phyloP scores from a whole-genome alignment of 2,329 filamentous ascomycete species.

The Penicillium sp. region DNA sequence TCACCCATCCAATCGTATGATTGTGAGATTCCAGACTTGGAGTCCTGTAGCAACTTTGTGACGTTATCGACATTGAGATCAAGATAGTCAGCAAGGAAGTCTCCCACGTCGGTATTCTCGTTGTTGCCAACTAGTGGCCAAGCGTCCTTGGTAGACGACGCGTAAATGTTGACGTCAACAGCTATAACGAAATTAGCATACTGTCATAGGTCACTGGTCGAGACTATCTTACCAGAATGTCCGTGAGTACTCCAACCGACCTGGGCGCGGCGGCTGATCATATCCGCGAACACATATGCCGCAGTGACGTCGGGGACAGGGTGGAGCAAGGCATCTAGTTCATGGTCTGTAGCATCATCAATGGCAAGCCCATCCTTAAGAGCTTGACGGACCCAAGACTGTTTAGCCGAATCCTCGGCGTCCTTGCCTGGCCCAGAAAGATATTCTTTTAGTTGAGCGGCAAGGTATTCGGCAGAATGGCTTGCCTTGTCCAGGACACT shows the following conservation, averaged over 20 bases:
- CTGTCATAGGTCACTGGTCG: not conserved
- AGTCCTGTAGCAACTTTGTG: conserved; percentile 66
- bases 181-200: conserved; percentile 47
- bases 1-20: conserved; percentile 43
- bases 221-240: conserved; percentile 58
- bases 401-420: conserved; percentile 49
- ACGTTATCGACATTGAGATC: conserved; percentile 75
- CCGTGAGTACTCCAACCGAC: conserved; percentile 94
- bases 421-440: conserved; percentile 46
- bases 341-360: conserved; percentile 66
- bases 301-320: conserved; percentile 55
- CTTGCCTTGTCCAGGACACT: conserved; percentile 77
- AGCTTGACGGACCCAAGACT: conserved; percentile 64
- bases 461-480: conserved; percentile 69
- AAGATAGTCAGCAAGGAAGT: conserved; percentile 77
- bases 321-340: conserved; percentile 66
- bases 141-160: conserved; percentile 65
- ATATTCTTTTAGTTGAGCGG: conserved; percentile 61
- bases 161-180: conserved; percentile 96
- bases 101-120: conserved; percentile 90
- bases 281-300: conserved; percentile 70
- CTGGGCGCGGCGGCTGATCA: conserved; percentile 83
- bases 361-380: conserved; percentile 74
- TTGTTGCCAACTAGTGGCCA: conserved; percentile 75
- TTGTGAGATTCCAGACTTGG: conserved; percentile 21